These are phyloP conservation scores for Paecilomyces niveus DNA, from an alignment of 2,329 filamentous ascomycete genomes.

Conservation along the genomic window DNA sequence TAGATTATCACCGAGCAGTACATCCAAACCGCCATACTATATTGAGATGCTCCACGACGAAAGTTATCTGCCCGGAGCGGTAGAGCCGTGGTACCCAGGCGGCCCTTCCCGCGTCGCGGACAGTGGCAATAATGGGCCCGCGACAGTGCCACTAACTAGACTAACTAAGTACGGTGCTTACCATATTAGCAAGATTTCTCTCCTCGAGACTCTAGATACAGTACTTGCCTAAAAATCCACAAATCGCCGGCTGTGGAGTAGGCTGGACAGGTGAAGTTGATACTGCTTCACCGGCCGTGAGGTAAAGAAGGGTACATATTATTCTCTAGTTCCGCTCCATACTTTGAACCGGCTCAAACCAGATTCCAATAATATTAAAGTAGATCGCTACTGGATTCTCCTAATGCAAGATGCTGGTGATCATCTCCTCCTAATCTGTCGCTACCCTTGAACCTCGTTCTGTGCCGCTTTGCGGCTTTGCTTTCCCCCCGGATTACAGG, in stretches of 20 bases:
- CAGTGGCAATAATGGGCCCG: neutral
- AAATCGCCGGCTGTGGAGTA: neutral
- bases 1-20: too few relatives aligned
- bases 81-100: neutral
- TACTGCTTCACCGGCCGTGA: neutral
- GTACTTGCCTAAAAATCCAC: neutral
- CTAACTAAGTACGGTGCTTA: neutral
- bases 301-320: neutral
- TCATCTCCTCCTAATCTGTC: neutral
- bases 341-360: neutral
- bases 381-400: neutral
- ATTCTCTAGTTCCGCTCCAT: neutral
- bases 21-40: too few relatives aligned
- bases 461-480: neutral
- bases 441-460: neutral
- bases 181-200: neutral
- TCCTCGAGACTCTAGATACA: neutral
- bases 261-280: neutral
- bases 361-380: neutral
- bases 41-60: neutral
- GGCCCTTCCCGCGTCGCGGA: neutral
- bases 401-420: neutral
- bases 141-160: neutral
- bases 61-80: neutral
- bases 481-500: neutral